Base-by-base conservation (phyloP, 129 eudicot genomes). In the Centaurea solstitialis region DNA sequence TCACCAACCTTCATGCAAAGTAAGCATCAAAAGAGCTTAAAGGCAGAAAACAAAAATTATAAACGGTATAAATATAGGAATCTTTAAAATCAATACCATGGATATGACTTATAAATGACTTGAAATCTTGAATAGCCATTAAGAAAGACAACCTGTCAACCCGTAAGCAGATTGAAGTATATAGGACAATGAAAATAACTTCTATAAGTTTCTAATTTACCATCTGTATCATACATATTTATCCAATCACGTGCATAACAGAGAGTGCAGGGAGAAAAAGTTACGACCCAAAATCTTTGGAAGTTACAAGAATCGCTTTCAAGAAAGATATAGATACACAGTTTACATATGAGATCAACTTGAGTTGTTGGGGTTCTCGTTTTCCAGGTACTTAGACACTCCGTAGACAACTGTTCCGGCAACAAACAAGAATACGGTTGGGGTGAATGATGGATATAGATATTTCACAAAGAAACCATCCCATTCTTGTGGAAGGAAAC, bases 401-500 rank as follows among this genome's bases (percentile, higher is more conserved):
- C 99, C 99, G 76, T 95, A 95, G 41, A 61, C 85, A 72, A 91
- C 89, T 53, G 98, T 89, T 83, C 97, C 99, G 23, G 93, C 98
- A 18, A 95, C 93, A 74, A 95, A 95, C 84, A 95, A 81, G 90
- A 89, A 86, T 26, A 92, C 97, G 4, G 98, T 95, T 33, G 99
- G 99, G 22, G 99, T 92, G 77, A 92, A 95, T 68, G 94, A 82
- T 67, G 98, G 97, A 86, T 95, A 95, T 6, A 95, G 86, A 87
- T 87, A 95, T 82, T 92, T 95, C 59, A 92, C 98, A 77, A 90
- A 93, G 41, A 92, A 81, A 47, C 78, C 87, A 64, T 95, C 99
- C 99, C 94, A 95, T 40, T 88, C 94, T 78, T 92, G 94, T 1
- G 97, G 99, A 64, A 95, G 88, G 68, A 95, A 89, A 41, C 97